Evolutionary conservation across 352 stramenopile species (phyloP).

Genomic region (Globisporangium okanoganense): DNA sequence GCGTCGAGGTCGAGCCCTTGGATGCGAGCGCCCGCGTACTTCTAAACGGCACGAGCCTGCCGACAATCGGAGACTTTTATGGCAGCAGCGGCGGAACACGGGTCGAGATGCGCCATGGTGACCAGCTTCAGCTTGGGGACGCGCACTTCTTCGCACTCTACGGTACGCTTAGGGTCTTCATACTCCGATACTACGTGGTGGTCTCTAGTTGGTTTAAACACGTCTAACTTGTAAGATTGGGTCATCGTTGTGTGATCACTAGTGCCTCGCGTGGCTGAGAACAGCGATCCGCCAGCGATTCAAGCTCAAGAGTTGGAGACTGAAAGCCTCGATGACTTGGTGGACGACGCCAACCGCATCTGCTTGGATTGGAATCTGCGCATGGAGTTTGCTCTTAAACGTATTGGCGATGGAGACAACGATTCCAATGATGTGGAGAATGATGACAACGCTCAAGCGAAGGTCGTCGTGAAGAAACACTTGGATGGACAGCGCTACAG

Average conservation of each 20-base stretch:
- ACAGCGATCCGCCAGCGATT: neutral
- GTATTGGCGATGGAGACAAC: neutral
- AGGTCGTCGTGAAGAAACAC: conserved; percentile 49
- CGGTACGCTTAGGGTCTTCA: conserved; percentile 18
- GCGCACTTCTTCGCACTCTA: conserved; percentile 42
- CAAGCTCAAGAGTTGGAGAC: neutral
- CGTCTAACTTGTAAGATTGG: neutral
- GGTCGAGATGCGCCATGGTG: conserved; percentile 38
- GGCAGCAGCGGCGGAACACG: neutral
- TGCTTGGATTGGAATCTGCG: conserved; percentile 48
- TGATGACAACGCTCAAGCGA: neutral
- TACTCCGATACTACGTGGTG: no score
- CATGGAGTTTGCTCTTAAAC: conserved; percentile 38
- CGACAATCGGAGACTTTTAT: conserved; percentile 4
- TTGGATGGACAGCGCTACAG: conserved; percentile 36
- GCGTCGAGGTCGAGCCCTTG: conserved; percentile 33
- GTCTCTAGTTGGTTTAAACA: neutral
- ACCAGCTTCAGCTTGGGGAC: conserved; percentile 40
- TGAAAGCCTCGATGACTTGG: conserved; percentile 18
- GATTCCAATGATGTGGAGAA: neutral
- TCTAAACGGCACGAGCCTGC: conserved; percentile 32
- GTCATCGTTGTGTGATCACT: neutral
- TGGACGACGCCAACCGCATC: conserved; percentile 60
- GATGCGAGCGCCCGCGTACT: conserved; percentile 29
- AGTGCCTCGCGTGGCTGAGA: neutral